Conservation (phyloP, 1,139 yeast species). For the Nadsonia commutata region DNA sequence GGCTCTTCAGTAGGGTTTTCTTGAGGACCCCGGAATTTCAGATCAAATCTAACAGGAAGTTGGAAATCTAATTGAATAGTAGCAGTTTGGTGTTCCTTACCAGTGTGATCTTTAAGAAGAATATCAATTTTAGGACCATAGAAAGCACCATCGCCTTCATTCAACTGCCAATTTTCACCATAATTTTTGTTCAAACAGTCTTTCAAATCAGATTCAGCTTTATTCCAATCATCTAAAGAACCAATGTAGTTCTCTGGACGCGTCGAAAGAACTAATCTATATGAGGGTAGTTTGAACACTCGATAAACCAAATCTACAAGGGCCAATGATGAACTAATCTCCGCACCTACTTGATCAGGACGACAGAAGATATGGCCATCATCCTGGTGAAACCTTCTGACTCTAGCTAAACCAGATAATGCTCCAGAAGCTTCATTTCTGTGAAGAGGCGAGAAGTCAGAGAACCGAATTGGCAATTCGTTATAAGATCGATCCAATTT, state of each 20-base stretch:
- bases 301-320: conserved; percentile 66
- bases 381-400: conserved; percentile 94
- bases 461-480: conserved; percentile 77
- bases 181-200: conserved; percentile 45
- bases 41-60: conserved; percentile 70
- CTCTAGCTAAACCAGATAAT: conserved; percentile 83
- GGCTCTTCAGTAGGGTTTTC: conserved; percentile 4
- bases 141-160: conserved; percentile 94
- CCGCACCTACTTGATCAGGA: conserved; percentile 62
- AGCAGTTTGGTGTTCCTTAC: conserved; percentile 85
- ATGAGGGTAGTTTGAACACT: conserved; percentile 57
- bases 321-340: conserved; percentile 59
- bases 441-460: conserved; percentile 89
- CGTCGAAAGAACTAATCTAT: conserved; percentile 69
- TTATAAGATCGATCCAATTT: conserved; percentile 75
- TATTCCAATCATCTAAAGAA: conserved; percentile 66
- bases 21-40: conserved; percentile 36
- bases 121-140: conserved; percentile 92
- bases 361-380: conserved; percentile 96
- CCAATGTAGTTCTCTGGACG: conserved; percentile 85
- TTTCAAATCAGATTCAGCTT: conserved; percentile 63
- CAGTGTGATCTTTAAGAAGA: conserved; percentile 66
- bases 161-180: conserved; percentile 54
- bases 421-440: conserved; percentile 96
- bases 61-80: conserved; percentile 94